phyloP scores from a whole-genome alignment of 495 filamentous ascomycete genomes.

The Xanthoparmelia taractica region DNA sequence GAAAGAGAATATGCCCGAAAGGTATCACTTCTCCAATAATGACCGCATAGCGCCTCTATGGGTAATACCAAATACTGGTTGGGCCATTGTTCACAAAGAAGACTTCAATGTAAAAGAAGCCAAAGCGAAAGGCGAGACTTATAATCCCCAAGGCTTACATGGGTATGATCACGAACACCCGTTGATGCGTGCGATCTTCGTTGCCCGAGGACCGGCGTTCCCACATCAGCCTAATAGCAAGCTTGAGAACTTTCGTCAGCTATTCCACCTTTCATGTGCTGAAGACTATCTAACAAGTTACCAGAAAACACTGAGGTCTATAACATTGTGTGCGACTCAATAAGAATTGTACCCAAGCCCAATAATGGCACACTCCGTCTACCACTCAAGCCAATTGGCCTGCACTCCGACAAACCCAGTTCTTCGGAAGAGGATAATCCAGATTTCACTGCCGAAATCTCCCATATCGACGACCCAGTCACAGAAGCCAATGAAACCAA shows the following conservation, averaged over 20 bases:
- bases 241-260: slow-evolving; percentile 77
- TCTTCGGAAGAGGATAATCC: slow-evolving; percentile 32
- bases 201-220: slow-evolving; percentile 45
- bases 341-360: slow-evolving; percentile 37
- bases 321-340: slow-evolving; percentile 66
- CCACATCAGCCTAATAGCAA: slow-evolving; percentile 70
- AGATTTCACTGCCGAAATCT: slow-evolving; percentile 26
- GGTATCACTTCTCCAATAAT: slow-evolving; percentile 45
- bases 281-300: not conserved
- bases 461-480: not conserved
- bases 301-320: slow-evolving; percentile 92
- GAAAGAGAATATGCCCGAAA: slow-evolving; percentile 42
- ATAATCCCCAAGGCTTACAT: slow-evolving; percentile 43
- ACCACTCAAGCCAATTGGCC: slow-evolving; percentile 59
- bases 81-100: slow-evolving; percentile 43
- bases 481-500: not conserved
- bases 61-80: slow-evolving; percentile 47
- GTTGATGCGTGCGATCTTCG: slow-evolving; percentile 48
- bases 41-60: slow-evolving; percentile 46
- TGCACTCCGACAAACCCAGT: slow-evolving; percentile 49
- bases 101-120: slow-evolving; percentile 41
- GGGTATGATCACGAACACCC: slow-evolving; percentile 47
- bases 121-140: slow-evolving; percentile 31
- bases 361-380: slow-evolving; percentile 58
- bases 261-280: slow-evolving; percentile 17